Evolutionary conservation across 768 basidiomycete genomes (phyloP).

Genomic region (Trametes cingulata): DNA sequence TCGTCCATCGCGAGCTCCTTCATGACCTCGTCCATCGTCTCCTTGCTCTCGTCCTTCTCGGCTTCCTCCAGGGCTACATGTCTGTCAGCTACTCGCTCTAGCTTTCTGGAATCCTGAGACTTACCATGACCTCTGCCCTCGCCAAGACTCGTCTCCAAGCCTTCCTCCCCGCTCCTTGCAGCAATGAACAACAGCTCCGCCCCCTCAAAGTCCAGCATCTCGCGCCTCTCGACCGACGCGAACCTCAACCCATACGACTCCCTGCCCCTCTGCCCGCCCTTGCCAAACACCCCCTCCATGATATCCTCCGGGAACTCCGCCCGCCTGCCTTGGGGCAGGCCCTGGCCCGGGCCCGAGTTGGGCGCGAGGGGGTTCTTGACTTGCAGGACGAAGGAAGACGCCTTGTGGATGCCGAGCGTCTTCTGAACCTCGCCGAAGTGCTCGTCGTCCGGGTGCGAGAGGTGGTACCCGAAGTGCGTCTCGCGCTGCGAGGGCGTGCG

Average conservation of each 20-base stretch:
- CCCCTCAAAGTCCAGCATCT: slow-evolving; percentile 56
- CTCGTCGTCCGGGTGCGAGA: slow-evolving; percentile 49
- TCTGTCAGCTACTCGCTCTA: background rate
- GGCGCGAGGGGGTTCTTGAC: slow-evolving; percentile 62
- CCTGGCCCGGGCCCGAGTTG: slow-evolving; percentile 34
- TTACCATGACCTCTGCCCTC: slow-evolving; percentile 53
- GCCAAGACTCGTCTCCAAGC: slow-evolving; percentile 50
- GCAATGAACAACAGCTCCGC: slow-evolving; percentile 58
- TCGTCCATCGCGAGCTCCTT: slow-evolving; percentile 46
- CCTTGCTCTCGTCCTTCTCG: slow-evolving; percentile 42
- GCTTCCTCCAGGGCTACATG: slow-evolving; percentile 41
- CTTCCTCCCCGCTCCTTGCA: slow-evolving; percentile 48
- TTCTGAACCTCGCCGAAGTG: slow-evolving; percentile 55
- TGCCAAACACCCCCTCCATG: slow-evolving; percentile 51
- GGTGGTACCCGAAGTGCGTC: slow-evolving; percentile 59
- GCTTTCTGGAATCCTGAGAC: slow-evolving; percentile 10
- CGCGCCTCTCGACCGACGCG: slow-evolving; percentile 48
- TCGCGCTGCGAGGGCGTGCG: slow-evolving; percentile 44
- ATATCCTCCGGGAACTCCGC: slow-evolving; percentile 50
- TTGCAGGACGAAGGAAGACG: slow-evolving; percentile 58
- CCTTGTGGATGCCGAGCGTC: slow-evolving; percentile 52
- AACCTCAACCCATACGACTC: slow-evolving; percentile 53
- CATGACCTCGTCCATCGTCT: slow-evolving; percentile 44
- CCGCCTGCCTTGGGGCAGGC: slow-evolving; percentile 34
- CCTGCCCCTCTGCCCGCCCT: slow-evolving; percentile 41